Evolutionary conservation across 2,329 filamentous ascomycete genomes (phyloP), one percentile per base, ranked within the genome.

Genomic region (Apiospora malaysiana): DNA sequence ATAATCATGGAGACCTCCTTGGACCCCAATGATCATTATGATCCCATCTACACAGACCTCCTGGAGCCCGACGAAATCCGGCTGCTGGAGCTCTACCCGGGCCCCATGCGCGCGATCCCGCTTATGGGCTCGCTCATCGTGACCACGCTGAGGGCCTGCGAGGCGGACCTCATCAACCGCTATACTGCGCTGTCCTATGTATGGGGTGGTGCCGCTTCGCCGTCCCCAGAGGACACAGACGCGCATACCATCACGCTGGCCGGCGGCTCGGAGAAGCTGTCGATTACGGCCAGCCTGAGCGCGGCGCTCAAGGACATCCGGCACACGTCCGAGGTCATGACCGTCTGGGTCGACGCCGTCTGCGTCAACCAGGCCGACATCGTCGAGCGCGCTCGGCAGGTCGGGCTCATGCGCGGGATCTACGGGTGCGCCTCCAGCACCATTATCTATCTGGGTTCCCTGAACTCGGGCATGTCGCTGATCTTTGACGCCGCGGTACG

Each of bases 321-420:
- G 1, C 25, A 47, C 68, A 27, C 46, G 5, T 46, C 46, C 18
- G 47, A 42, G 46, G 68, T 42, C 27, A 42, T 68, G 25, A 46
- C 23, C 2, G 32, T 72, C 2, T 73, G 72, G 73, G 56, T 73
- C 0, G 73, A 74, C 56, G 73, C 73, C 1, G 49, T 73, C 18
- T 74, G 73, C 27, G 71, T 74, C 32, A 67, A 74, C 59, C 73
- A 74, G 65, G 21, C 25, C 18, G 18, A 74, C 25, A 0, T 6
- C 2, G 9, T 42, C 6, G 73, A 74, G 37, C 66, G 43, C 12
- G 32, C 5, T 9, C n/a, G n/a, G 8, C 73, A 71, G 16, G 72
- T 73, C 10, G 23, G 46, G 8, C 37, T 68, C 1, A 73, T 73
- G 73, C 42, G 63, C 9, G 23, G 68, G 0, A 73, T 74, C 46